Evolutionary conservation across 179 eudicot genomes (phyloP).

Genomic region (Silene coronaria): DNA sequence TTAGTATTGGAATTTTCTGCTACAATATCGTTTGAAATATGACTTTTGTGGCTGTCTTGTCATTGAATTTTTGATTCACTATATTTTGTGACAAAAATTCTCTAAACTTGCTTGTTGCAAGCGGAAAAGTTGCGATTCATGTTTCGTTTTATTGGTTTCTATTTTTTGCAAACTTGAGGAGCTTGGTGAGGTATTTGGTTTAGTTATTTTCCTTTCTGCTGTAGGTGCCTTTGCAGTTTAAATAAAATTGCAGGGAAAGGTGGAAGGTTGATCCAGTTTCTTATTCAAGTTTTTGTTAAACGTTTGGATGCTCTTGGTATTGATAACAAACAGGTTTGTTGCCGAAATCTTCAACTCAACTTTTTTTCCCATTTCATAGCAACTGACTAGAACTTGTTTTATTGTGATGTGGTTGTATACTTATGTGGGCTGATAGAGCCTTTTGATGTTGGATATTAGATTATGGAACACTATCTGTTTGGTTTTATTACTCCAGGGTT

Average conservation of each 20-base stretch:
- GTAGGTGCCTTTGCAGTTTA: constrained; percentile 81
- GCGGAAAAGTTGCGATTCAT: not conserved
- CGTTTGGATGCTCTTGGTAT: constrained; percentile 69
- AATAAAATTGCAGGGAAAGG: constrained; percentile 78
- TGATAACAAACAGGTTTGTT: constrained; percentile 67
- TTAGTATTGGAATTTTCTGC: too few relatives aligned
- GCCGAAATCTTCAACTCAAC: not conserved
- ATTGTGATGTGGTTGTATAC: not conserved
- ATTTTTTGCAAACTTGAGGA: not conserved
- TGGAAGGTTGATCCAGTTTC: constrained; percentile 58
- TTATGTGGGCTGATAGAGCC: not conserved
- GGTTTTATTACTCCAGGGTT: not conserved
- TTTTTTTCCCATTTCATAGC: not conserved
- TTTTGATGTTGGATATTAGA: not conserved
- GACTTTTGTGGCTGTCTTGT: not conserved
- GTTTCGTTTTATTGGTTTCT: not conserved
- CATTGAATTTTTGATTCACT: not conserved
- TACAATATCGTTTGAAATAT: not conserved
- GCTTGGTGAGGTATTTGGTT: constrained; percentile 10
- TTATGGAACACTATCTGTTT: not conserved
- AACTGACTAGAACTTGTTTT: not conserved
- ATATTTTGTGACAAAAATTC: not conserved
- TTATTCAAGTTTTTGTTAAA: constrained; percentile 67
- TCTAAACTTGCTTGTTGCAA: not conserved
- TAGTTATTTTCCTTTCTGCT: constrained; percentile 7